Conservation (phyloP, 208 protist species). For the Trypanosoma cruzi region DNA sequence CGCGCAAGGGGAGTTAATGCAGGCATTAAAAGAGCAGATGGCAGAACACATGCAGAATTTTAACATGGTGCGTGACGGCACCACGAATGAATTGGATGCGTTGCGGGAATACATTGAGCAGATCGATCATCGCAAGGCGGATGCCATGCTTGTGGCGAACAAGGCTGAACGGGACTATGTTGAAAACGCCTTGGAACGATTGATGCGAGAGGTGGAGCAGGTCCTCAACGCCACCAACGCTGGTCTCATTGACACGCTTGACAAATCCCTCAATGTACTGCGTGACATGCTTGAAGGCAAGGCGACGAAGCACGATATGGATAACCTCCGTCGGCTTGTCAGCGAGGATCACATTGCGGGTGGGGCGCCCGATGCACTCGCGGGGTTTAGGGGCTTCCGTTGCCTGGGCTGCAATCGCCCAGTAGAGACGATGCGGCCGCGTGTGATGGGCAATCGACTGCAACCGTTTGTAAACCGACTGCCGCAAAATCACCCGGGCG, state of each 20-base stretch:
- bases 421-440: slow-evolving; percentile 81
- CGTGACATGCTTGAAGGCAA: slow-evolving; percentile 93
- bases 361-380: slow-evolving; percentile 69
- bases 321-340: slow-evolving; percentile 70
- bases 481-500: slow-evolving; percentile 73
- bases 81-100: slow-evolving; percentile 47
- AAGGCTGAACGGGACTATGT: slow-evolving; percentile 93
- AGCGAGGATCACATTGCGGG: slow-evolving; percentile 39
- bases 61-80: slow-evolving; percentile 24
- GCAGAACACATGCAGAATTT: slow-evolving; percentile 37
- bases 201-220: slow-evolving; percentile 94
- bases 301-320: slow-evolving; percentile 84
- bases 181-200: slow-evolving; percentile 89
- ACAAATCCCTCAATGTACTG: slow-evolving; percentile 89
- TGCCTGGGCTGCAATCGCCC: slow-evolving; percentile 88
- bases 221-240: slow-evolving; percentile 91
- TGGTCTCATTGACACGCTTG: slow-evolving; percentile 90
- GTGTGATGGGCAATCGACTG: slow-evolving; percentile 55
- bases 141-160: slow-evolving; percentile 86
- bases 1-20: slow-evolving; percentile 46
- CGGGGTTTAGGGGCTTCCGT: slow-evolving; percentile 88
- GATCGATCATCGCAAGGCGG: slow-evolving; percentile 87
- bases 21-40: slow-evolving; percentile 71
- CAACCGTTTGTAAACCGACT: slow-evolving; percentile 75
- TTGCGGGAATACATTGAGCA: slow-evolving; percentile 70